Base-by-base conservation (phyloP, 768 basidiomycete genomes). In the Suillus bovinus region DNA sequence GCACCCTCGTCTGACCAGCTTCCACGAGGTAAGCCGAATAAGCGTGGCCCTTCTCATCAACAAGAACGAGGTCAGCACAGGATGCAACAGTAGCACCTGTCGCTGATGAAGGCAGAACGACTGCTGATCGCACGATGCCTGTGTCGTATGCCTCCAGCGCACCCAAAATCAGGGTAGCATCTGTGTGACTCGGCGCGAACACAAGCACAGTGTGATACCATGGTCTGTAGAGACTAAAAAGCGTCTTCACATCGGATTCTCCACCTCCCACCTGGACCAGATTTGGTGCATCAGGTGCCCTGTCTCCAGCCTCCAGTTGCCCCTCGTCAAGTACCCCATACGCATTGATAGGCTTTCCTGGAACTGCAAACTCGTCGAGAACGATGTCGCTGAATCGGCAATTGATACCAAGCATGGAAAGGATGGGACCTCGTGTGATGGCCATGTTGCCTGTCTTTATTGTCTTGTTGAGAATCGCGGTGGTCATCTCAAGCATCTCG, bases 401-500 rank as follows among this genome's bases (percentile, higher is more conserved):
- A 42, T 67, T 67, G 60, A 68, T 29, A 36, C 62, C 61, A 31
- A 84, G 77, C 68, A 81, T 80, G 14, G 11, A 54, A 13, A 63
- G 17, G 3, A 55, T 29, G 5, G 49, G 49, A 2, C 2, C 69
- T 64, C 5, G 80, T 62, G 1, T 68, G 62, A 10, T 74, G 67
- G 3, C 57, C 58, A 27, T 68, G 68, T 27, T 9, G 24, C 11
- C 7, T 16, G 42, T 11, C 20, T 33, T 29, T 27, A 59, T 33
- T 29, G 41, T 29, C 10, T 61, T 38, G 24, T 47, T 50, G 5
- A 50, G 59, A 5, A 77, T 61, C 4, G 55, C 61, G n/a, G 76
- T 74, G 29, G 78, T 76, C 36, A 67, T 60, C 46, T 74, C 59
- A 29, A 82, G 73, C 76, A 80, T 78, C 55, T 76, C 71, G 11